These are phyloP conservation scores for Populus hybrid DNA, from an alignment of 441 rosid species.

Conservation along the genomic window DNA sequence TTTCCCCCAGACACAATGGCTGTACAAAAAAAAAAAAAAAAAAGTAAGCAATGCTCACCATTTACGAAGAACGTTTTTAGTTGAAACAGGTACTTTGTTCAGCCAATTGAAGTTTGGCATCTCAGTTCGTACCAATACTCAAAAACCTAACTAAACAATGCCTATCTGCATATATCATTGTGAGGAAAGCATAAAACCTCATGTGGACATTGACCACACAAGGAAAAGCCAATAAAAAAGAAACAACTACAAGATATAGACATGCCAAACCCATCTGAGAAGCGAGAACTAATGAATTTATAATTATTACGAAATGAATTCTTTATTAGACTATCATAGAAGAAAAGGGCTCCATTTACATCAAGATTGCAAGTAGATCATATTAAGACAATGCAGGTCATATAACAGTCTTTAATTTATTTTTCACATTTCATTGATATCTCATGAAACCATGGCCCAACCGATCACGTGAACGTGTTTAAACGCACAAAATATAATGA, in stretches of 20 bases:
- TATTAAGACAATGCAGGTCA: background rate
- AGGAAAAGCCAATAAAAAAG: background rate
- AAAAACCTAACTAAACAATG: background rate
- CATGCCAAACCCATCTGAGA: background rate
- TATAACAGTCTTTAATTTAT: background rate
- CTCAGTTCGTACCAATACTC: background rate
- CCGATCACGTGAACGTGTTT: background rate
- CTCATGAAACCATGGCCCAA: background rate
- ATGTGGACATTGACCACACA: background rate
- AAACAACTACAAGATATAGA: background rate
- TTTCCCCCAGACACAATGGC: slow-evolving; percentile 97
- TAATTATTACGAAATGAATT: too few relatives aligned
- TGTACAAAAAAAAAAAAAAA: slow-evolving; percentile 22
- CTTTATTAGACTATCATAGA: background rate
- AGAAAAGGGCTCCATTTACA: background rate
- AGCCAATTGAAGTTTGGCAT: background rate
- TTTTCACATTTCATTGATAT: background rate
- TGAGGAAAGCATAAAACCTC: background rate
- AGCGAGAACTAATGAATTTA: background rate
- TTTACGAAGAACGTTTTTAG: background rate
- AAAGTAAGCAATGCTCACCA: background rate
- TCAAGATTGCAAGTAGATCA: background rate
- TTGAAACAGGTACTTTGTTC: background rate
- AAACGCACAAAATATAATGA: background rate
- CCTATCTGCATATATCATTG: background rate